Evolutionary conservation across 768 basidiomycete species (phyloP).

Genomic region (Tulasnella sp.): DNA sequence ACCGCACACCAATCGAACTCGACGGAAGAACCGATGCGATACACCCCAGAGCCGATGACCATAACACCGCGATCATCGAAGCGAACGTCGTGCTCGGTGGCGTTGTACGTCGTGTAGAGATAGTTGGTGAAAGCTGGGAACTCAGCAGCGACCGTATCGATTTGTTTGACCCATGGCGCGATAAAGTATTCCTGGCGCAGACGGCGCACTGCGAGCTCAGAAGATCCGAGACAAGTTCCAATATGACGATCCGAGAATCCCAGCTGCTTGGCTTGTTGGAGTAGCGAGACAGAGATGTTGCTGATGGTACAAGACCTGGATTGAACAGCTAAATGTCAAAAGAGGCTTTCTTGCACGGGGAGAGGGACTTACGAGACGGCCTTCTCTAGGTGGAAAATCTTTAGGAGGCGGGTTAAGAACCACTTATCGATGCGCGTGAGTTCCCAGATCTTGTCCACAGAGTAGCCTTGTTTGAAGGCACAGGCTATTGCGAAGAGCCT

Average conservation of each 20-base stretch:
- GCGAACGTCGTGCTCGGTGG: conserved; percentile 79
- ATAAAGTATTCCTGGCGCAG: conserved; percentile 77
- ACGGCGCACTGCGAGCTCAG: conserved; percentile 84
- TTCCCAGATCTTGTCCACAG: conserved; percentile 91
- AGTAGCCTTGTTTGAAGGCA: conserved; percentile 86
- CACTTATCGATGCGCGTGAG: conserved; percentile 99
- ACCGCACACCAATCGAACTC: conserved; percentile 99
- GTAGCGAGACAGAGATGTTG: conserved; percentile 46
- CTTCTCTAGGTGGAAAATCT: conserved; percentile 75
- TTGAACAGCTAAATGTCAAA: background rate
- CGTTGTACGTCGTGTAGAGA: conserved; percentile 96
- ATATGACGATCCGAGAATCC: conserved; percentile 95
- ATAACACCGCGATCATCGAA: conserved; percentile 92
- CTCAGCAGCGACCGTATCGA: conserved; percentile 97
- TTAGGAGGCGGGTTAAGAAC: conserved; percentile 85
- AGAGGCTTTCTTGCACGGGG: background rate
- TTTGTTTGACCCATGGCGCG: conserved; percentile 91
- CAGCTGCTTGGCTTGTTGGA: conserved; percentile 80
- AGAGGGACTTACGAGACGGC: conserved; percentile 48
- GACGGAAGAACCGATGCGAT: conserved; percentile 97
- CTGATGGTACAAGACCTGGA: conserved; percentile 52
- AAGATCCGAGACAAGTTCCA: conserved; percentile 71
- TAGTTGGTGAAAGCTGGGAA: conserved; percentile 99
- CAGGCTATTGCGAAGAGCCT: conserved; percentile 93
- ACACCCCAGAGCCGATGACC: conserved; percentile 96